Percentiles rank a stretch among this genome's conserved stretches.
Evolutionary conservation across 768 basidiomycete species (phyloP).

Genomic region (Boletus vinaceobasis): DNA sequence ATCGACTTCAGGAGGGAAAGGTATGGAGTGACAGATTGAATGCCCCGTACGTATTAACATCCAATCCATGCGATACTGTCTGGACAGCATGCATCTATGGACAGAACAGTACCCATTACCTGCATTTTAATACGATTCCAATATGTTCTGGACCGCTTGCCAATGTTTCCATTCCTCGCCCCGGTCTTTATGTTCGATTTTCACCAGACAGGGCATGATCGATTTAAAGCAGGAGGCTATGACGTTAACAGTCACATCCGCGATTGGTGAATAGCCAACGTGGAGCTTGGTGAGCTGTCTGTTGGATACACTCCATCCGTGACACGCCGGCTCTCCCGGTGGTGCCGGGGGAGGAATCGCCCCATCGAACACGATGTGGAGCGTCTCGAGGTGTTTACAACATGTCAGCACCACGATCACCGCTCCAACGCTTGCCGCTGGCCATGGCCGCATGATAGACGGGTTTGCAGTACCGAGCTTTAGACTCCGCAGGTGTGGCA

Average conservation of each 20-base stretch:
- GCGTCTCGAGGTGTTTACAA: conserved; percentile 12
- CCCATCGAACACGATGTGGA: conserved; percentile 21
- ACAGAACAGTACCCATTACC: not conserved
- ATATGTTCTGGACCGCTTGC: conserved; percentile 4
- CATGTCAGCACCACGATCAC: conserved; percentile 11
- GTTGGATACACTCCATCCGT: conserved; percentile 8
- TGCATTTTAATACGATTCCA: not conserved
- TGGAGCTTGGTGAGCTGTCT: conserved; percentile 6
- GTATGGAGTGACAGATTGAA: not conserved
- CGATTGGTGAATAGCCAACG: conserved; percentile 19
- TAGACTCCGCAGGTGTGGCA: conserved; percentile 7
- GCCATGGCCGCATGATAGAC: not conserved
- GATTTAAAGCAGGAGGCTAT: conserved; percentile 12
- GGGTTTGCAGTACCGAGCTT: conserved; percentile 15
- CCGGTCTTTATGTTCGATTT: not conserved
- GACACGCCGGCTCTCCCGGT: not conserved
- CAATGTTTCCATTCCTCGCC: conserved; percentile 8
- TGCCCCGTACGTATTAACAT: no score
- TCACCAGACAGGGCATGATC: conserved; percentile 12
- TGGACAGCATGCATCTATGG: not conserved
- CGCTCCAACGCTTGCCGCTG: conserved; percentile 6
- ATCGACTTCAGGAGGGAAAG: not conserved
- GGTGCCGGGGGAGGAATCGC: not conserved
- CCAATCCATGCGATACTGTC: no score
- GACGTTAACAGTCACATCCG: not conserved